phyloP scores from a whole-genome alignment of 345 rosid genomes.

The Dimocarpus longan region DNA sequence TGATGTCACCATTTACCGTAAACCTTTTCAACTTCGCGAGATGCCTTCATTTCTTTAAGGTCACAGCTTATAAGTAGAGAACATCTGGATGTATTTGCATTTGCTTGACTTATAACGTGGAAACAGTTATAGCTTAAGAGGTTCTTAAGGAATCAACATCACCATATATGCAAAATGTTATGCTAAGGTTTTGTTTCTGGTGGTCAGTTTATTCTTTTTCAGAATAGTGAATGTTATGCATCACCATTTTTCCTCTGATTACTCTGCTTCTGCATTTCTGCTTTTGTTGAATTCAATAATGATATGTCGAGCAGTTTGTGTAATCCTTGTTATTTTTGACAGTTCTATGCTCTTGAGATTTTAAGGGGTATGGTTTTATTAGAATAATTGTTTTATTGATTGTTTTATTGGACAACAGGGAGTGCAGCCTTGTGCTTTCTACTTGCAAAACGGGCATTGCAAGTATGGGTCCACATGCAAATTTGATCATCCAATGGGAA shows the following conservation, averaged over 20 bases:
- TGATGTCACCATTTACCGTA: background rate
- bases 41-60: background rate
- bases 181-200: background rate
- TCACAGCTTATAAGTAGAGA: background rate
- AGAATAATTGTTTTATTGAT: background rate
- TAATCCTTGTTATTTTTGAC: background rate
- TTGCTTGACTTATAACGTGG: background rate
- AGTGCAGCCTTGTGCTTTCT: conserved; percentile 59
- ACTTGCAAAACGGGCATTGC: conserved; percentile 65
- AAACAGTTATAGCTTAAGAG: background rate
- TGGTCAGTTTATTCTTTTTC: background rate
- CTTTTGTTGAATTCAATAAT: background rate
- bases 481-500: conserved; percentile 80
- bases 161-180: background rate
- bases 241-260: background rate
- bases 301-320: background rate
- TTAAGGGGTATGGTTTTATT: background rate
- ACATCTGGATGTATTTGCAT: background rate
- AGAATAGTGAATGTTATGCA: background rate
- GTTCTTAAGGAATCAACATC: background rate
- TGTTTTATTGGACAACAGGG: conserved; percentile 44
- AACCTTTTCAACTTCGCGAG: background rate
- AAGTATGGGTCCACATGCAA: conserved; percentile 74
- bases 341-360: background rate
- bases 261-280: background rate